Evolutionary conservation across 345 rosid species (phyloP), one percentile per base, ranked within the genome.

Genomic region (Murraya paniculata): DNA sequence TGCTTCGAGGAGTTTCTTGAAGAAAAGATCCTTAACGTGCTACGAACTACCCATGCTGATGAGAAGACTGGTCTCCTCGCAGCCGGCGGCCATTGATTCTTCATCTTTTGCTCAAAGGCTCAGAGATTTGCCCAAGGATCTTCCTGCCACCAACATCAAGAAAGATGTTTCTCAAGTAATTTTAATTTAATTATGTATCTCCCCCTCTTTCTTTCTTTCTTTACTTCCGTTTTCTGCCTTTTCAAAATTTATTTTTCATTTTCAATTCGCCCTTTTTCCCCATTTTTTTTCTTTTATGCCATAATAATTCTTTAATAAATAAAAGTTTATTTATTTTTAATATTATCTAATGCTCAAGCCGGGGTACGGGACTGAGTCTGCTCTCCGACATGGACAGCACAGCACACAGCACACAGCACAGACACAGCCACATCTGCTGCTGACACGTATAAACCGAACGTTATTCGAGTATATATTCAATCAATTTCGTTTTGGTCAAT

Each of bases 41-140:
- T 77, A 76, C 61, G 80, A 68, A 36, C n/a, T n/a, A n/a, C 41
- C 56, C 41, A 41, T 64, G 72, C 18, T 73, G 57, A 84, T 74
- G 57, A 85, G 83, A 75, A 87, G 85, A 35, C 69, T 87, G 28
- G 79, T 89, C 83, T 86, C 94, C 53, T 71, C 97, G 7, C 85
- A 86, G 58, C 72, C 87, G 39, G 60, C 74, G 50, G 5, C 50
- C 21, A 31, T 71, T 58, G 86, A 74, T 61, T 77, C 90, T 74
- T 22, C 92, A 38, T 83, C 94, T 73, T 90, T 91, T 57, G 86
- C 89, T 56, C 91, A 92, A 62, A 86, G 93, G 75, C 74, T 92
- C 78, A 85, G 94, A 76, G 91, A 91, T 84, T 90, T 93, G 33
- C 96, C 97, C 71, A 91, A 87, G 81, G 88, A 86, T 41, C 83